A percentile compares a stretch with the other conserved stretches of the same genome.
Conservation (phyloP, 768 basidiomycete species). For the Boletales sp. region DNA sequence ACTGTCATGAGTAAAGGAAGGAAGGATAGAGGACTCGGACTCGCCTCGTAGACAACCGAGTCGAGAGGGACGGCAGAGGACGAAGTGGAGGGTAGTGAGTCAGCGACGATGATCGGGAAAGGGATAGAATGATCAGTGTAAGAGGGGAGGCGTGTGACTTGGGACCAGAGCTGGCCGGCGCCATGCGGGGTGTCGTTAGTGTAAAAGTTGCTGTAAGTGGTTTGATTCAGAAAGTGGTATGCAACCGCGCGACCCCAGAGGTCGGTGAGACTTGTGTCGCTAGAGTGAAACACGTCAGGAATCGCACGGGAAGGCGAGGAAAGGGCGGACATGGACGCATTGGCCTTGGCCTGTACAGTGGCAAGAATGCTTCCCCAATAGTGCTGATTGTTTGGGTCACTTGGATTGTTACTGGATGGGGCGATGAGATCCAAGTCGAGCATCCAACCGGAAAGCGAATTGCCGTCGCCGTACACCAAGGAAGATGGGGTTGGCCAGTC, state of each 20-base stretch:
- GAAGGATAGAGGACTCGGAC: slow-evolving; percentile 11
- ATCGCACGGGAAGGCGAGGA: not conserved
- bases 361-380: slow-evolving; percentile 54
- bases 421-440: slow-evolving; percentile 54
- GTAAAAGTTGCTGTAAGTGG: slow-evolving; percentile 55
- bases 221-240: slow-evolving; percentile 72
- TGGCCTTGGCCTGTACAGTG: slow-evolving; percentile 55
- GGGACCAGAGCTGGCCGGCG: slow-evolving; percentile 70
- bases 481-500: slow-evolving; percentile 56
- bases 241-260: slow-evolving; percentile 62
- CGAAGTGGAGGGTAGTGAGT: slow-evolving; percentile 48
- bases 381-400: slow-evolving; percentile 44
- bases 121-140: slow-evolving; percentile 52
- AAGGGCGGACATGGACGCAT: slow-evolving; percentile 46
- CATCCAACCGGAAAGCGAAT: slow-evolving; percentile 49
- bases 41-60: slow-evolving; percentile 57
- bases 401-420: slow-evolving; percentile 47
- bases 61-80: slow-evolving; percentile 39
- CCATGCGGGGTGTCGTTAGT: slow-evolving; percentile 58
- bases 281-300: slow-evolving; percentile 17
- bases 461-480: slow-evolving; percentile 56
- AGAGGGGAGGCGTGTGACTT: slow-evolving; percentile 46
- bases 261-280: slow-evolving; percentile 64
- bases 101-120: slow-evolving; percentile 62
- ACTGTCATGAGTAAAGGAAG: slow-evolving; percentile 1